These are phyloP conservation scores for Ajuga reptans DNA, from an alignment of 305 asterid species.

Conservation along the genomic window DNA sequence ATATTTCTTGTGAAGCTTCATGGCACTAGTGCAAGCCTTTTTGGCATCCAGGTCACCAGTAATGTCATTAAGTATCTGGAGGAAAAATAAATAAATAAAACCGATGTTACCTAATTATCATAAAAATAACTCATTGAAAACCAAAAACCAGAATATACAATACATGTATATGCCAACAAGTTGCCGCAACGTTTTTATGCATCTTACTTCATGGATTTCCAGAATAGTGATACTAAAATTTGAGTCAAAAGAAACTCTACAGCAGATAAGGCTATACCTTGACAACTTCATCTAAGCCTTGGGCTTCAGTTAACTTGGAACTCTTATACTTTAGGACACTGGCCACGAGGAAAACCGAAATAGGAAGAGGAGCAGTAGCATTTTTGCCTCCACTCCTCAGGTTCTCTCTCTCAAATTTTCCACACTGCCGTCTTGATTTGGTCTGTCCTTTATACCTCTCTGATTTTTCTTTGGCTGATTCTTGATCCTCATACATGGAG, in stretches of 20 bases:
- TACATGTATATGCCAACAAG: not conserved
- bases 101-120: not conserved
- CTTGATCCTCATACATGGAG: conserved; percentile 56
- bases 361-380: conserved; percentile 58
- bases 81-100: not conserved
- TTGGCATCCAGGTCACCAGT: conserved; percentile 83
- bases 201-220: not conserved
- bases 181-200: not conserved
- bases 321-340: conserved; percentile 81
- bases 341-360: conserved; percentile 91
- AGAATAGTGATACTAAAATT: not conserved
- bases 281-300: conserved; percentile 89
- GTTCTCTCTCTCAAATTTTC: conserved; percentile 79
- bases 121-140: not conserved
- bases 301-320: conserved; percentile 73
- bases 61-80: conserved; percentile 78
- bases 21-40: conserved; percentile 74
- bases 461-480: conserved; percentile 35
- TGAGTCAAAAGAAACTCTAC: not conserved
- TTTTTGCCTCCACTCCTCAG: conserved; percentile 45
- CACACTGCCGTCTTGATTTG: conserved; percentile 62
- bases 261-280: conserved; percentile 44
- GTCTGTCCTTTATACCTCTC: conserved; percentile 54
- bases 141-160: not conserved
- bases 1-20: conserved; percentile 94